A percentile compares a stretch with the other conserved stretches of the same genome.
Conservation (phyloP, 1,284 basidiomycete genomes). For the Irpex sp. region DNA sequence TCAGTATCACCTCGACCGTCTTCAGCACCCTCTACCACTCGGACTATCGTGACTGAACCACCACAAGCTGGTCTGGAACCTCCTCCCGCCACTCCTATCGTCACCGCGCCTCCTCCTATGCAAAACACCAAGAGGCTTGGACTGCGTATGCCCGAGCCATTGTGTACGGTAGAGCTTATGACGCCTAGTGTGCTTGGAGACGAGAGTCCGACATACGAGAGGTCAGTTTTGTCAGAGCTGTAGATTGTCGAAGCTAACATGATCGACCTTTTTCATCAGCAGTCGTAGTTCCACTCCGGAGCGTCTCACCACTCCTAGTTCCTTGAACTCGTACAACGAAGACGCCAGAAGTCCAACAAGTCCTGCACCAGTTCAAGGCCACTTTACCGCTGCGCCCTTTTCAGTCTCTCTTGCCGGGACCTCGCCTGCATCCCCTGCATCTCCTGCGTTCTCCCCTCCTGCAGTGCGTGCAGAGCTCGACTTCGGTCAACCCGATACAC, state of each 20-base stretch:
- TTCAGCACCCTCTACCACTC: background rate
- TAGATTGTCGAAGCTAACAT: background rate
- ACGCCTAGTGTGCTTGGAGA: background rate
- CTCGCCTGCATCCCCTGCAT: background rate
- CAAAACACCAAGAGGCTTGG: background rate
- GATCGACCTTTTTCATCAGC: background rate
- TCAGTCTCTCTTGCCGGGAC: background rate
- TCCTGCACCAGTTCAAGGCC: background rate
- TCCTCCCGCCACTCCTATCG: background rate
- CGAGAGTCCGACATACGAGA: constrained; percentile 6
- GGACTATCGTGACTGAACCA: background rate
- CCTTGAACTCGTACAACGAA: constrained; percentile 1
- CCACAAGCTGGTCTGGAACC: background rate
- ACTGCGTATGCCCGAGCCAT: background rate
- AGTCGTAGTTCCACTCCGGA: constrained; percentile 10
- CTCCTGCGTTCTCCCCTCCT: too few species aligned
- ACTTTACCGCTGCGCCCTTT: background rate
- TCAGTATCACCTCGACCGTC: background rate
- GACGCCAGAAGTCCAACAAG: background rate
- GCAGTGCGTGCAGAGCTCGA: background rate
- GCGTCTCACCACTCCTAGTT: constrained; percentile 6
- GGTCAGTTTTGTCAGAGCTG: background rate
- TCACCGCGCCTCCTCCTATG: background rate
- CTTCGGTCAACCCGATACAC: background rate
- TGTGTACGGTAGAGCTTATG: background rate